phyloP scores from a whole-genome alignment of 1,139 yeast genomes.

The Blastobotrys malaysiensis region DNA sequence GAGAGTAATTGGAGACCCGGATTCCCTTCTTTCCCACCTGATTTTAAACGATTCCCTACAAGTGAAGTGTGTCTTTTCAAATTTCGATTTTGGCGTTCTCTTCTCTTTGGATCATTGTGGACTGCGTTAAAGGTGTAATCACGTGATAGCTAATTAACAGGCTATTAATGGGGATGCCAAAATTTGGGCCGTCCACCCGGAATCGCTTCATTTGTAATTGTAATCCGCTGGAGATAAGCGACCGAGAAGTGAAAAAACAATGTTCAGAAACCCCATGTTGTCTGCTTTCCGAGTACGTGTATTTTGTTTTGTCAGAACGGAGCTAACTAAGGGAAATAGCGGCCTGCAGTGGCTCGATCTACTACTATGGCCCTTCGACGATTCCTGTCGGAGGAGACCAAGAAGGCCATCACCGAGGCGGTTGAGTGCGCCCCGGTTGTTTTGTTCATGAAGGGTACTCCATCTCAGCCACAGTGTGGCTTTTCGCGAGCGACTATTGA shows the following conservation, averaged over 20 bases:
- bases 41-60: no score
- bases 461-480: constrained; percentile 97
- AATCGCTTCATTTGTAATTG: neutral
- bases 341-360: neutral
- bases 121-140: neutral
- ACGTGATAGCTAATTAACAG: neutral
- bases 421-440: constrained; percentile 89
- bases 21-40: no score
- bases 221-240: neutral
- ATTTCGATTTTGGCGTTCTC: no score
- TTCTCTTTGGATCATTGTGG: no score
- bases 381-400: constrained; percentile 70
- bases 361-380: constrained; percentile 33
- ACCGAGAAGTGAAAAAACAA: no score
- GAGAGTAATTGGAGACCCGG: no score
- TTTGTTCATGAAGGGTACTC: constrained; percentile 68
- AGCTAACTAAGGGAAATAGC: neutral
- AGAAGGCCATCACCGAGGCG: constrained; percentile 77
- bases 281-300: constrained; percentile 10
- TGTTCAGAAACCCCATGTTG: constrained; percentile 8
- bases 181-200: neutral
- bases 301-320: neutral
- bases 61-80: no score
- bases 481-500: constrained; percentile 94
- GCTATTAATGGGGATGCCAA: neutral